Conservation (phyloP, 257 asterid genomes). For the Pogostemon cablin region DNA sequence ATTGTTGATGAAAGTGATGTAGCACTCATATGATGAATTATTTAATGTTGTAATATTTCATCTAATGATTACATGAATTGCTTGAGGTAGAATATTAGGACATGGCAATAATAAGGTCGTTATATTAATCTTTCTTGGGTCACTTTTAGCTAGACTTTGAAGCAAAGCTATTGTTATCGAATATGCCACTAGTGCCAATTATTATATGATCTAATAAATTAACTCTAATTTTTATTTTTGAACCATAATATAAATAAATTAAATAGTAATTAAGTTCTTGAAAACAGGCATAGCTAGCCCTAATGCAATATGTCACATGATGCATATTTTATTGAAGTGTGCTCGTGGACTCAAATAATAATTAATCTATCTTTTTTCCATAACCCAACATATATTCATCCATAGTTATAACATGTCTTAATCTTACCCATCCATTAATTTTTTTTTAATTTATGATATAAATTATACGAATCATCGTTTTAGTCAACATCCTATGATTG, state of each 20-base stretch:
- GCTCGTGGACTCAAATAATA: no score
- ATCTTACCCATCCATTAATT: background rate
- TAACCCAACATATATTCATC: background rate
- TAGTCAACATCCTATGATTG: background rate
- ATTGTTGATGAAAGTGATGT: background rate
- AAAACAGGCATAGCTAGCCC: no score
- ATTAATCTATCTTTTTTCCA: no score
- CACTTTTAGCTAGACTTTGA: conserved; percentile 32
- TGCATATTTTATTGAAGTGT: no score
- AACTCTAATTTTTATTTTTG: no score
- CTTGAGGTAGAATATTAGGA: conserved; percentile 25
- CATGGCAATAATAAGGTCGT: background rate
- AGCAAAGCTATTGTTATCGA: conserved; percentile 13
- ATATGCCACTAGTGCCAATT: background rate
- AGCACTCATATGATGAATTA: background rate
- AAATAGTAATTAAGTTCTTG: no score
- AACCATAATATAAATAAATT: no score
- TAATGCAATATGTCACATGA: no score
- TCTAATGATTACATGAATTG: conserved; percentile 32
- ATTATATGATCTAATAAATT: no score
- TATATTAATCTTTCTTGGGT: conserved; percentile 8
- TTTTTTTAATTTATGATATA: background rate
- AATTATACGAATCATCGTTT: no score
- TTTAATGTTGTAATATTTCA: no score
- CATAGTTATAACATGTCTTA: background rate